Percentiles rank a stretch among this genome's conserved stretches.
These are phyloP conservation scores for Chlorella sp. DNA, from an alignment of 139 green algal species.

Conservation along the genomic window DNA sequence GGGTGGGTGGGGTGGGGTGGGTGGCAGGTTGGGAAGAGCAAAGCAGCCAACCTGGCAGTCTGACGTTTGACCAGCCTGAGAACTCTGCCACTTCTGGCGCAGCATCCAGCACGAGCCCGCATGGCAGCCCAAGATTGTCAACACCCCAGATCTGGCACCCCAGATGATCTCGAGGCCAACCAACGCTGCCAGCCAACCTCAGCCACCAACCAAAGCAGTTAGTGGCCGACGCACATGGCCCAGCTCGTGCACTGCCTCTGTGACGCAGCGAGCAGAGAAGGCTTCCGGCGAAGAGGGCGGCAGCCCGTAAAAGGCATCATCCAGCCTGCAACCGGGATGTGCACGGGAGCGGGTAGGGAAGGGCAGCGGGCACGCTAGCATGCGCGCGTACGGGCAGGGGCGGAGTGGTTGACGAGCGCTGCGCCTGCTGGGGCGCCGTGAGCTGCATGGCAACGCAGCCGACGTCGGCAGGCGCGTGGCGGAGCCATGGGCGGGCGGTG, in stretches of 20 bases:
- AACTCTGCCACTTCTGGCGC: neutral
- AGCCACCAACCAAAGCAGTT: neutral
- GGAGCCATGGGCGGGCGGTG: too few relatives aligned
- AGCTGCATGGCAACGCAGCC: too few relatives aligned
- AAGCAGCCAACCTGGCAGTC: too few relatives aligned
- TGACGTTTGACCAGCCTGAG: neutral
- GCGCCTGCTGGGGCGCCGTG: too few relatives aligned
- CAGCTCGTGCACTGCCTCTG: constrained; percentile 9
- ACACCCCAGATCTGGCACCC: neutral
- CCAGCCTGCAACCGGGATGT: neutral
- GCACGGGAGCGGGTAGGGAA: neutral
- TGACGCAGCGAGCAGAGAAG: neutral
- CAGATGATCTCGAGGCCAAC: neutral
- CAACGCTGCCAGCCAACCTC: neutral
- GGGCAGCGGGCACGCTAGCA: neutral
- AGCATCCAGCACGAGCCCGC: too few relatives aligned
- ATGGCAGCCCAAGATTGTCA: too few relatives aligned
- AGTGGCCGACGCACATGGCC: neutral
- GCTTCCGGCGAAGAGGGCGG: neutral
- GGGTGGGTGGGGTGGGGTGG: neutral
- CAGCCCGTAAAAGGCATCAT: constrained; percentile 3
- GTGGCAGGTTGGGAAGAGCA: too few relatives aligned
- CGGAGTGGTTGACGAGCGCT: too few relatives aligned
- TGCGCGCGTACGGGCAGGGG: neutral
- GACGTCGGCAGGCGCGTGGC: neutral